Evolutionary conservation across 1,139 yeast genomes (phyloP), one percentile per base, ranked within the genome.

Genomic region (Yamadazyma diddensiae): DNA sequence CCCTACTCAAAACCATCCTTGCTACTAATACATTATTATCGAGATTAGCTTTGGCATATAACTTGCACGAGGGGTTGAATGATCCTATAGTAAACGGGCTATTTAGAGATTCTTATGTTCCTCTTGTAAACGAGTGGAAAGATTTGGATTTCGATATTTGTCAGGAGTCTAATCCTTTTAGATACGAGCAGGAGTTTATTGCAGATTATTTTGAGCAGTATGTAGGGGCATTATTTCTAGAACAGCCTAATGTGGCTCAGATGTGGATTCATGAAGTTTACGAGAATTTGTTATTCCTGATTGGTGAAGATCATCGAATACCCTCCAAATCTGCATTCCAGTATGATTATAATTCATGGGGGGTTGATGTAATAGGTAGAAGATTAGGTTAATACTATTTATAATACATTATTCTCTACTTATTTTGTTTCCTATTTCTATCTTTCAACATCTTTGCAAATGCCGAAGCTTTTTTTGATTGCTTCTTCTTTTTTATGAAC

Each of bases 391-490:
- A 25, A 15, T 23, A 15, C 15, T 30, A 30, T 14, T 29, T 13
- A 23, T 9, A 10, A 17, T 12, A 18, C 10, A 15, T 25, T 6
- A 18, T 18, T 18, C 20, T 6, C 20, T 18, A 6, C 20, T 25
- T 7, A 23, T 13, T 10, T 26, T 18, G 17, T 11, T 24, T 13
- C 11, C 26, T 25, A 16, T 61, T 65, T 8, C 67, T 73, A 47
- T 78, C 83, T 39, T 62, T 70, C 60, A 78, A 59, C 36, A 78
- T 54, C 14, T 72, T 73, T 32, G 69, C 65, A 50, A 78, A 77
- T 0, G 79, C 82, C 30, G 63, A 54, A n/a, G n/a, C n/a, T 36
- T 47, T 55, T 34, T 52, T 63, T 21, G 44, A 41, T 26, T 35
- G 65, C 36, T 32, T 42, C 39, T 28, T 42, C 34, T 33, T 38